Base-by-base conservation (phyloP, 2,329 filamentous ascomycete genomes). In the Xylaria sp. region DNA sequence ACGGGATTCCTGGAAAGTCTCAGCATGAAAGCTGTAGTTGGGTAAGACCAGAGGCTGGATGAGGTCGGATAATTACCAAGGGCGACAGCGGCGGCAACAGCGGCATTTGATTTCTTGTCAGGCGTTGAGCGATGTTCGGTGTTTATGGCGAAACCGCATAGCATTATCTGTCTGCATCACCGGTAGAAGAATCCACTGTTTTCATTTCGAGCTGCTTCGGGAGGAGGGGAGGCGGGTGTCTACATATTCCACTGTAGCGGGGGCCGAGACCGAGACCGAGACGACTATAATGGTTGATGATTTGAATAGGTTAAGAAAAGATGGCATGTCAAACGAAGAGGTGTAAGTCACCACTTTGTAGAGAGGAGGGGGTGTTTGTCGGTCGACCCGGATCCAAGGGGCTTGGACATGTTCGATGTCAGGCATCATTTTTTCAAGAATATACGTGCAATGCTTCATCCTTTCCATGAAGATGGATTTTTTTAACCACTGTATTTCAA, bases 1-100 rank as follows among this genome's bases (percentile, higher is more conserved):
- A 87, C 88, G 15, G 92, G 90, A 0, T 99, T 99, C 76, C 81
- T 99, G 68, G 95, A 99, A 80, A 89, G 90, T 59, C 77, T 99
- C 74, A 97, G 94, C 78, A 89, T 93, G 85, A 96, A 96, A 84
- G 89, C 89, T 60, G 93, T 98, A 17, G 90, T 89, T 57, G 86
- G 87, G 45, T 89, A 74, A n/a, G 76, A n/a, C 45, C 2, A 40
- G 14, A 19, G 14, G 23, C 25, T n/a, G 31, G 19, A 33, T 35
- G 11, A 55, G 12, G 42, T n/a, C n/a, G 55, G 54, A n/a, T 11
- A 28, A 50, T n/a, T 31, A 25, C 45, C 3, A 28, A 37, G 53
- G 43, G 46, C n/a, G n/a, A n/a, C n/a, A n/a, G n/a, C n/a, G n/a
- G 7, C 15, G 38, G 37, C 23, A 9, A 33, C 57, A 51, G 37